Evolutionary conservation across 768 basidiomycete species (phyloP), one percentile per base, ranked within the genome.

Genomic region (Lentinula aciculospora): DNA sequence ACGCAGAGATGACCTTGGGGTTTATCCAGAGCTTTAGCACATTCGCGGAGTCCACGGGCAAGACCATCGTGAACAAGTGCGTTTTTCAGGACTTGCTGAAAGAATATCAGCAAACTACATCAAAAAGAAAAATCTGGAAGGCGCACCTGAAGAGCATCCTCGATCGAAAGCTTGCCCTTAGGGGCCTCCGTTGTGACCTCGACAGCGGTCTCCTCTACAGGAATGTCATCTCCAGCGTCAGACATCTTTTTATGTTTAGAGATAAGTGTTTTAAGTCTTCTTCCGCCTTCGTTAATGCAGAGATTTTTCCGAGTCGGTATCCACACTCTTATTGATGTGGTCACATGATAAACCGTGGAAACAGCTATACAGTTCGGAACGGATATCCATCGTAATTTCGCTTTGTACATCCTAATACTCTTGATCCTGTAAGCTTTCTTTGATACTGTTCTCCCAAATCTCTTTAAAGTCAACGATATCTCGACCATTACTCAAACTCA

Each of bases 1-100:
- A 99, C 95, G 77, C 96, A 98, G 48, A 98, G 82, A 75, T 98
- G 96, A 57, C 95, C 96, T 81, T 95, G 92, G 67, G 94, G 89
- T 81, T 94, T 97, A 84, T 99, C 96, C 65, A 99, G 83, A 60
- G 96, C 92, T 82, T 99, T 99, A 70, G 96, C 90, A 69, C 85
- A 89, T 81, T 99, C 96, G 64, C 95, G 92, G 64, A 99, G 89
- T 75, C 96, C 96, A 63, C 96, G 92, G 60, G 96, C 93, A 61
- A 99, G 94, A 69, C 96, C 95, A 71, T 99, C 96, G 79, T 98
- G 95, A 64, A 94, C 88, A 67, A 99, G 87, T 58, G 96, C 92
- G 70, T 94, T 97, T 84, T 98, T 99, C 84, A 99, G 81, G 63
- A 99, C 96, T 90, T 96, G 89, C 90, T 98, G 71, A 55, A 58